Base-by-base conservation (phyloP, 257 asterid species). In the Solanum etuberosum region DNA sequence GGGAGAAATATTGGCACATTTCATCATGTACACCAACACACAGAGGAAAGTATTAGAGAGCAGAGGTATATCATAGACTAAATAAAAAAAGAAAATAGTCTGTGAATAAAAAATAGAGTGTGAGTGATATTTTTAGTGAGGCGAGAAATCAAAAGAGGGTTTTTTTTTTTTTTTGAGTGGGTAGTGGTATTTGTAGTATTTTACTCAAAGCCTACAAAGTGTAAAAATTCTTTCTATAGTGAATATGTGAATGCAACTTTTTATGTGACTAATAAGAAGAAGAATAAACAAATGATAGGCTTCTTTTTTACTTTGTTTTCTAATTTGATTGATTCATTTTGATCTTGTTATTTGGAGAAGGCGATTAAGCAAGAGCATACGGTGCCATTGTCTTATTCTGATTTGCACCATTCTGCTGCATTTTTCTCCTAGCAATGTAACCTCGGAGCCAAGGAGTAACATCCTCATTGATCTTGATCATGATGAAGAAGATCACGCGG, bases 371-470 rank as follows among this genome's bases (percentile, higher is more conserved):
- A 98, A 92, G 5, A 98, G 98, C 5, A 95, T 40, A 11, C 92
- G 94, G 0, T 91, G 31, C 9, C 81, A 94, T 18, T 92, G 91
- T 73, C 48, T 32, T 73, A 57, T 93, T 92, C 91, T 88, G 96
- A 86, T 83, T 92, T 16, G 92, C 94, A 80, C 88, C 93, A 88
- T 91, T 94, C 87, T 87, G 93, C 72, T 92, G 93, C 92, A 94
- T 93, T 92, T 94, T 94, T 89, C 98, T 94, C 89, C 98, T 90
- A 12, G 98, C 98, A n/a, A 95, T 86, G 87, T 91, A 94, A 25
- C 99, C 98, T 1, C 98, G 95, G 67, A 95, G 91, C 98, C 98
- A 94, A 4, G 98, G 99, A 8, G 99, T 97, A 13, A 97, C 96
- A 5, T 95, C 99, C 94, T 97, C 99, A 54, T 92, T 97, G 16